Evolutionary conservation across 1,139 yeast species (phyloP), one percentile per base, ranked within the genome.

Genomic region (Yamadazyma mexicana): DNA sequence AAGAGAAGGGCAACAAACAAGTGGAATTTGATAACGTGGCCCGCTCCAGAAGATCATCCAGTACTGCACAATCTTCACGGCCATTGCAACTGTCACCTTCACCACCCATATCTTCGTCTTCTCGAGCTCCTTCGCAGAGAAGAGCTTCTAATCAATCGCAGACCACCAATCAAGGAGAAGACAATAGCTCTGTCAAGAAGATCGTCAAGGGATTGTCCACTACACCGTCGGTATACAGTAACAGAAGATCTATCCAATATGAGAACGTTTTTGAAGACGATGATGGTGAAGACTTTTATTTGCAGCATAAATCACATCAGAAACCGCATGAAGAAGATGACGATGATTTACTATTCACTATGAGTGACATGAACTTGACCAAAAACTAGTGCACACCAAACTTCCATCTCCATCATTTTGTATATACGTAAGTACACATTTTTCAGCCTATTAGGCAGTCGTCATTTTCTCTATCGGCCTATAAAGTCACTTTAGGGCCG

Each of bases 281-380:
- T 35, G 76, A 64, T 17, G 64, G 59, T 3, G 64, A 56, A 25
- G 61, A 53, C 38, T 55, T 48, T 38, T 52, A 51, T 34, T 31
- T 50, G 17, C 51, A 49, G 35, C 20, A 38, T 12, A 22, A 35
- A 9, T 25, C 35, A 10, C 27, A 9, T 5, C 33, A 37, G 26
- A 29, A 45, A 10, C 34, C 35, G 37, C 28, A 35, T 33, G 45
- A 42, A 29, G 80, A 76, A 26, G 83, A 79, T 29, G 94, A 86
- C 46, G 95, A 87, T 47, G 96, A 87, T 45, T 65, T 88, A 52
- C 66, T 88, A 41, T 88, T 88, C 61, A 84, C 94, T 23, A 87
- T 88, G 95, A 87, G 95, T 57, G 96, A 87, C 55, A 86, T 86
- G 92, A 81, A 83, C 45, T 55, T 72, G 32, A 68, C 71, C 31